Conservation (phyloP, 176 grass and related monocot genomes). For the Carex kokanica region DNA sequence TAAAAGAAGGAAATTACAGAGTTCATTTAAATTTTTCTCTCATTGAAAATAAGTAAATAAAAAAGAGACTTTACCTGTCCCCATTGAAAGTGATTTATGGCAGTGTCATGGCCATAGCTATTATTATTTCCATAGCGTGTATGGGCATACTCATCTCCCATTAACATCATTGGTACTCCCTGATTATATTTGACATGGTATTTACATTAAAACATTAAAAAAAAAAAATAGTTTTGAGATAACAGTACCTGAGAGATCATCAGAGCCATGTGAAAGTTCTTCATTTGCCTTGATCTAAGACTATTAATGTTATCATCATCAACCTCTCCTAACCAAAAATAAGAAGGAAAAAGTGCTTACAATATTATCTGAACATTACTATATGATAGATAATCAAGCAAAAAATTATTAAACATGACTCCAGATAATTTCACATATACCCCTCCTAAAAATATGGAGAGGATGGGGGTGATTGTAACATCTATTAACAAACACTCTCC, state of each 20-base stretch:
- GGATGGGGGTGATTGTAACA: not conserved
- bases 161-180: constrained; percentile 97
- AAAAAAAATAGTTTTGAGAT: not conserved
- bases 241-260: constrained; percentile 91
- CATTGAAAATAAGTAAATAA: constrained; percentile 1
- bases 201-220: constrained; percentile 16
- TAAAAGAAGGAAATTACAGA: constrained; percentile 28
- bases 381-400: constrained; percentile 3
- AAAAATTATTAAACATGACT: not conserved
- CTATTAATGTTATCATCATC: constrained; percentile 62
- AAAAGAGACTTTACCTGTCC: constrained; percentile 42
- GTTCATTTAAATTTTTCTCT: not conserved
- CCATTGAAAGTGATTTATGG: constrained; percentile 96
- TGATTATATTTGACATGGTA: constrained; percentile 27
- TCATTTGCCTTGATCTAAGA: constrained; percentile 87
- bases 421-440: not conserved
- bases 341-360: not conserved
- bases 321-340: constrained; percentile 59
- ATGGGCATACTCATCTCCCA: constrained; percentile 98
- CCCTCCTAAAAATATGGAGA: not conserved
- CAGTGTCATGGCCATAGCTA: constrained; percentile 97
- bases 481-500: not conserved
- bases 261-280: constrained; percentile 88
- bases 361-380: not conserved
- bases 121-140: constrained; percentile 99